Base-by-base conservation (phyloP, 495 filamentous ascomycete genomes). In the Lentithecium fluviatile region DNA sequence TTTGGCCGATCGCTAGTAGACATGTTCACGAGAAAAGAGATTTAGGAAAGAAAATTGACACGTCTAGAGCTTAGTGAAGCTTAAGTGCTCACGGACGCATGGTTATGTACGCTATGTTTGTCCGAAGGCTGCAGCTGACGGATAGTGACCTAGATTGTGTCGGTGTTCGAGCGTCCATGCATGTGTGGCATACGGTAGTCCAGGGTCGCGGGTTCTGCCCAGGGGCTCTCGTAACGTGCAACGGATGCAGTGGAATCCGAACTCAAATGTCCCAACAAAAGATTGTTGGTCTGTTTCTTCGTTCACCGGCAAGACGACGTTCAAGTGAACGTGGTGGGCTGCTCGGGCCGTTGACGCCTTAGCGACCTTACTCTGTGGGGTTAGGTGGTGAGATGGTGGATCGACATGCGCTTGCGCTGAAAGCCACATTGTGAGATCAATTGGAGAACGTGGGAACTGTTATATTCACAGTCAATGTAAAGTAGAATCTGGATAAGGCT, bases 1-100 rank as follows among this genome's bases (percentile, higher is more conserved):
- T 58, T 46, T 15, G 64, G 19, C 17, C 24, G 24, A 37, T 25
- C 34, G 42, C 21, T 58, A 42, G 55, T 17, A 55, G 55, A 25
- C 49, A 65, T 65, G 26, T 19, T 38, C 12, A 53, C 19, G 0
- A 17, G 17, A 11, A 29, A n/a, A 43, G 40, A 43, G 5, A 15
- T n/a, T 10, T 6, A 43, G 15, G 40, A 15, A 43, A n/a, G 13
- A 13, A 43, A 3, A 13, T 5, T n/a, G 40, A 43, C 3, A 15
- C 5, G 19, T 6, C 40, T 6, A 43, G 15, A 15, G 40, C 40
- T 43, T 43, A 20, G 40, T 43, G 40, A 43, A 43, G 40, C 40
- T 43, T 43, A 13, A 20, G 40, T 26, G 45, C 19, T 48, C 45
- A 48, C 19, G 45, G 45, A 48, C 45, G 6, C 24, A 10, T 25